These are phyloP conservation scores for Quercus tomentella DNA, from an alignment of 331 rosid genomes.

Conservation along the genomic window DNA sequence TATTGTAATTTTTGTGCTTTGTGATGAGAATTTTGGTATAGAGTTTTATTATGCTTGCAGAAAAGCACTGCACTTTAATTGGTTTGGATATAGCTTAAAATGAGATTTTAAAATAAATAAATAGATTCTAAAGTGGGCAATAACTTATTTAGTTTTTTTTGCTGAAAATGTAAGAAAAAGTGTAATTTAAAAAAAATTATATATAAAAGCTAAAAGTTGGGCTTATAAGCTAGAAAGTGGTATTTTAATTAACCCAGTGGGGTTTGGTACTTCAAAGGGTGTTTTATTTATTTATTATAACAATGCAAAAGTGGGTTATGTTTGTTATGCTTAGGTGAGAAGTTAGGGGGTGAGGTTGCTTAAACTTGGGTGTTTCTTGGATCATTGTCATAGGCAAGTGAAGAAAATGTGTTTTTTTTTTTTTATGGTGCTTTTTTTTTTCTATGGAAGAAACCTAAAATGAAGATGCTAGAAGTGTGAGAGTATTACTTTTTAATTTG, in stretches of 20 bases:
- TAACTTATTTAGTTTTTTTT: no score
- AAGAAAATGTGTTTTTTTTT: background rate
- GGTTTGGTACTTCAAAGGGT: no score
- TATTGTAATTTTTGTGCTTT: background rate
- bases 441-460: background rate
- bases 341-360: background rate
- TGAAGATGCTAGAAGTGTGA: background rate
- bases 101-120: no score
- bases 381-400: background rate
- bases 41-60: background rate
- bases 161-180: no score
- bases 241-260: no score
- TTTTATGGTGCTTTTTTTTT: background rate
- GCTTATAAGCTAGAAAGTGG: no score
- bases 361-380: background rate
- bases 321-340: background rate
- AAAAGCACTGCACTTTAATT: background rate
- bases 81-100: background rate
- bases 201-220: no score
- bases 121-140: no score
- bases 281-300: background rate
- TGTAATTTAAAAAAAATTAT: no score
- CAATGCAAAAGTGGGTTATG: background rate
- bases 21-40: background rate
- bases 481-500: background rate